phyloP scores from a whole-genome alignment of 1,284 basidiomycete genomes.

The Leccinum pallidistipes region DNA sequence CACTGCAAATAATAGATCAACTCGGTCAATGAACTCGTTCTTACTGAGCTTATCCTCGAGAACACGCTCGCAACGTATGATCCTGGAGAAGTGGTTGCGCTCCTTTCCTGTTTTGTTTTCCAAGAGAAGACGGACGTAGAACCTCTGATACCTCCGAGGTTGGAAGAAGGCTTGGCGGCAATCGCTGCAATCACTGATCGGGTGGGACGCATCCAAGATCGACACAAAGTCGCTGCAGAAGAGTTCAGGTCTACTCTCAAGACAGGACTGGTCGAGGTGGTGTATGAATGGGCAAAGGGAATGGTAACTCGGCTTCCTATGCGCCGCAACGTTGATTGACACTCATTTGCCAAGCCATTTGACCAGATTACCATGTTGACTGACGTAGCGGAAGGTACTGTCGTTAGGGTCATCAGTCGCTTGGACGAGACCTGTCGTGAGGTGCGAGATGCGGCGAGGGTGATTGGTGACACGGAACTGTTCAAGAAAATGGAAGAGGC shows the following conservation, averaged over 20 bases:
- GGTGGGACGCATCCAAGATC: conserved; percentile 78
- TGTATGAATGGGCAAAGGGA: conserved; percentile 98
- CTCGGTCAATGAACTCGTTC: conserved; percentile 91
- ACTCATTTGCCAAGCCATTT: conserved; percentile 68
- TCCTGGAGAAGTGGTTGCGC: conserved; percentile 95
- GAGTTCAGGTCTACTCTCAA: conserved; percentile 79
- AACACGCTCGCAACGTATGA: conserved; percentile 90
- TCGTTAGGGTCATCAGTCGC: conserved; percentile 94
- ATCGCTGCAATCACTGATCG: conserved; percentile 84
- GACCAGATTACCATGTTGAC: conserved; percentile 92
- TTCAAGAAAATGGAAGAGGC: conserved; percentile 98
- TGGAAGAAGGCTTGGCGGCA: conserved; percentile 78
- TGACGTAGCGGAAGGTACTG: conserved; percentile 95
- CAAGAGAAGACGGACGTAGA: conserved; percentile 95
- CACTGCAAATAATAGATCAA: conserved; percentile 91
- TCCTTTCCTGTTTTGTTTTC: conserved; percentile 95
- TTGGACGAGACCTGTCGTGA: conserved; percentile 97
- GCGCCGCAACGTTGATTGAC: neutral
- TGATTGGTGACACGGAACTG: conserved; percentile 94
- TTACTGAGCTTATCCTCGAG: conserved; percentile 97
- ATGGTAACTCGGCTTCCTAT: conserved; percentile 62
- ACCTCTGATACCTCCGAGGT: conserved; percentile 74
- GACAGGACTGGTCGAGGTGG: conserved; percentile 91
- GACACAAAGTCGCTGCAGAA: conserved; percentile 76
- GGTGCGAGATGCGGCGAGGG: conserved; percentile 94